Conservation (phyloP, 2,329 filamentous ascomycete genomes). For the Arthrobotrys pseudoclavata region DNA sequence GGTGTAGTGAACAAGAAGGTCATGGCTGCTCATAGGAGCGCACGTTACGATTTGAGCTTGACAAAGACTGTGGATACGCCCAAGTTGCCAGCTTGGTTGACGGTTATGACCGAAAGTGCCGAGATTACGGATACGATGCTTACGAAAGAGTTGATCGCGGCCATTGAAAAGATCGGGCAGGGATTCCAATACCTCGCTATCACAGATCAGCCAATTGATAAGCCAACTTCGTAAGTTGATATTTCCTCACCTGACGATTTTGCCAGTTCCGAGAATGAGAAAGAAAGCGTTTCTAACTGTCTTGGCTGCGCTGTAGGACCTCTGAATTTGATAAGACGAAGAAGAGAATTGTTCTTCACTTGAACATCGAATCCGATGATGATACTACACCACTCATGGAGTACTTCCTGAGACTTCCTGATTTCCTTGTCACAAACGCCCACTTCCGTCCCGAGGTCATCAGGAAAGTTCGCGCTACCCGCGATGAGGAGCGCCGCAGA, state of each 20-base stretch:
- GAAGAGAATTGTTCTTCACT: slow-evolving; percentile 54
- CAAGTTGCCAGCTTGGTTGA: slow-evolving; percentile 90
- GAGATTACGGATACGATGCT: slow-evolving; percentile 91
- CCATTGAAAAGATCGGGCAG: slow-evolving; percentile 77
- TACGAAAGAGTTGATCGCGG: slow-evolving; percentile 81
- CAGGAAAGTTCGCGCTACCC: slow-evolving; percentile 83
- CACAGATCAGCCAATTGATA: slow-evolving; percentile 88
- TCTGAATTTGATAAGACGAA: slow-evolving; percentile 49
- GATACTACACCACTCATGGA: slow-evolving; percentile 81
- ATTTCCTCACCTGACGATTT: not conserved
- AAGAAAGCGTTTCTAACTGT: slow-evolving; percentile 61
- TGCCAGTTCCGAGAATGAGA: not conserved
- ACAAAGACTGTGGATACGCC: slow-evolving; percentile 92
- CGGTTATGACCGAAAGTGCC: slow-evolving; percentile 95
- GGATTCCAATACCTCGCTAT: slow-evolving; percentile 91
- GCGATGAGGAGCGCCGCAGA: slow-evolving; percentile 83
- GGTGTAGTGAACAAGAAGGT: slow-evolving; percentile 93
- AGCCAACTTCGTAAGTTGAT: slow-evolving; percentile 80
- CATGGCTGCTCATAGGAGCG: slow-evolving; percentile 90
- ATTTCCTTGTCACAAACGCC: slow-evolving; percentile 79
- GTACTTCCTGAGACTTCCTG: slow-evolving; percentile 86
- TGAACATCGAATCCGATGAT: slow-evolving; percentile 39
- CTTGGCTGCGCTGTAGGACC: slow-evolving; percentile 67
- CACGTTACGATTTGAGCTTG: slow-evolving; percentile 93
- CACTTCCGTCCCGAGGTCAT: slow-evolving; percentile 92